Base-by-base conservation (phyloP, 2,329 filamentous ascomycete genomes). In the Epichloe sylvatica region DNA sequence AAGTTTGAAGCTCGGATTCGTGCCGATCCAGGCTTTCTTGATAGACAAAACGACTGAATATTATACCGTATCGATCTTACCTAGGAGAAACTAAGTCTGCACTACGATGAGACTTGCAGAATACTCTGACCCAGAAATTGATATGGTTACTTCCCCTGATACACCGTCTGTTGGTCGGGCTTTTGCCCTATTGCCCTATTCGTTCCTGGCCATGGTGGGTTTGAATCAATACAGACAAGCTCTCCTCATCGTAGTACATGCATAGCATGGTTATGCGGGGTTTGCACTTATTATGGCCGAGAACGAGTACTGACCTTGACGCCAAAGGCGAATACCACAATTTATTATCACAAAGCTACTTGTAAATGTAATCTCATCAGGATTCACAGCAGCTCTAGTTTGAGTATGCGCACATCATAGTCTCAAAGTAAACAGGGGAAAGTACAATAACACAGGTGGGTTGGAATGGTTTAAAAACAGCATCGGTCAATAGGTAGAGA, bases 1-100 rank as follows among this genome's bases (percentile, higher is more conserved):
- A 97, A 96, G 68, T 98, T 98, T 69, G 91, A 98, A 71, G 78
- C 80, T 53, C 83, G 82, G 62, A 77, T 98, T 38, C 83, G 90
- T 59, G 76, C 79, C 55, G 92, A 98, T 69, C 91, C 92, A 0
- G 78, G 80, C 6, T 98, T 98, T 64, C 70, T 98, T 57, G 90
- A 97, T 67, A 79, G 83, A 59, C 65, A 67, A 44, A 53, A 54
- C 30, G 59, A 64, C 38, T 62, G 38, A 54, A 46, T 15, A 21
- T 35, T 8, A 5, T 13, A 45, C 4, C 13, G 8, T 25, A 11
- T 36, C 19, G 6, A 19, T 19, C 12, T 30, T 4, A 30, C 30
- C 8, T 4, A 11, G 25, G 25, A 36, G 17, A 30, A 25, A 6
- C 4, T 6, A 23, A 30, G 30, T 30, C 7, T 9, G 30, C 30